These are phyloP conservation scores for Monosporozyma servazzii DNA, from an alignment of 805 yeast species.

Conservation along the genomic window DNA sequence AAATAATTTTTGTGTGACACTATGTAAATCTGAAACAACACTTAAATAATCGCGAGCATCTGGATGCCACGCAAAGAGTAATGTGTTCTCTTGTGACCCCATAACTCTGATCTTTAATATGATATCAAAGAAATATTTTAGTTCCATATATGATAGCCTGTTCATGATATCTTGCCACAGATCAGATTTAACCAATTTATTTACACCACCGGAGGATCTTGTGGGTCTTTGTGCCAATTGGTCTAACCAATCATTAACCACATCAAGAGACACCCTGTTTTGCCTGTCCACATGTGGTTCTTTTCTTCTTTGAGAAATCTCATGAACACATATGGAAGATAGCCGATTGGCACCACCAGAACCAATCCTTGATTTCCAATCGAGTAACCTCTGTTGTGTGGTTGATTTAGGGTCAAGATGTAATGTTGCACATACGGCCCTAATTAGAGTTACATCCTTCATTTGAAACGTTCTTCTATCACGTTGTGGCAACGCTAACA, in stretches of 20 bases:
- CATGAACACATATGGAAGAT: slow-evolving; percentile 41
- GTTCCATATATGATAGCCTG: slow-evolving; percentile 49
- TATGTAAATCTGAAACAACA: slow-evolving; percentile 54
- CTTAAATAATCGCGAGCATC: slow-evolving; percentile 59
- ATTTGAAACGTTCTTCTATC: slow-evolving; percentile 56
- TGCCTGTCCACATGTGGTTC: slow-evolving; percentile 27
- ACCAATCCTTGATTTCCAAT: slow-evolving; percentile 40
- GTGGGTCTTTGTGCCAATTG: slow-evolving; percentile 28
- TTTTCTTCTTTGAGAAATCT: slow-evolving; percentile 38
- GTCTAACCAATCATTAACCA: slow-evolving; percentile 42
- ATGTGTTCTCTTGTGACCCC: slow-evolving; percentile 45
- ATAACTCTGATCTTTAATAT: slow-evolving; percentile 51
- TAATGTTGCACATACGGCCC: slow-evolving; percentile 40
- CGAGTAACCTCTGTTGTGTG: slow-evolving; percentile 43
- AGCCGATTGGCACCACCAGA: slow-evolving; percentile 35
- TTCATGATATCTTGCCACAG: slow-evolving; percentile 44
- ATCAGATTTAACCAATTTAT: slow-evolving; percentile 19
- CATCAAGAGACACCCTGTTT: slow-evolving; percentile 36
- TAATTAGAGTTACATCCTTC: slow-evolving; percentile 54
- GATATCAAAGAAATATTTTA: slow-evolving; percentile 60
- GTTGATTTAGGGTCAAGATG: slow-evolving; percentile 51
- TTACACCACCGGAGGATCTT: slow-evolving; percentile 13
- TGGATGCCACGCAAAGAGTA: slow-evolving; percentile 64
- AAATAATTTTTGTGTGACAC: slow-evolving; percentile 48
- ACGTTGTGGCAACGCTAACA: slow-evolving; percentile 51